Conservation (phyloP, 169 alveolate species). For the Perkinsus chesapeaki region DNA sequence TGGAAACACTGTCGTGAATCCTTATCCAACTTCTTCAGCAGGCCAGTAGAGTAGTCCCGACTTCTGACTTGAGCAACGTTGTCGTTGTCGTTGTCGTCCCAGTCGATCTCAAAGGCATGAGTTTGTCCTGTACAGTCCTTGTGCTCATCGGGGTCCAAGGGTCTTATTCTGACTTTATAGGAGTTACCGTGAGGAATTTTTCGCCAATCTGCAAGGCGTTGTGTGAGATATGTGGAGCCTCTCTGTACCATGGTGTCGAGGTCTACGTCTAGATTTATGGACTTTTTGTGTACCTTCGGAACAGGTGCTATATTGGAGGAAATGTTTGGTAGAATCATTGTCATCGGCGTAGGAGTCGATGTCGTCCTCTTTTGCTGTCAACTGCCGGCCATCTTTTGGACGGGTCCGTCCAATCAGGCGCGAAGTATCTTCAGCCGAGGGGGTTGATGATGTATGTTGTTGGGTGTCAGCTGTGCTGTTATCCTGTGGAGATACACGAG, state of each 20-base stretch:
- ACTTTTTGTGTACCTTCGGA: neutral
- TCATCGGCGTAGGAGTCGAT: neutral
- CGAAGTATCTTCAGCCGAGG: neutral
- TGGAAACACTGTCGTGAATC: neutral
- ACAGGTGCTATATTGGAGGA: neutral
- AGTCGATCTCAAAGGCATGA: neutral
- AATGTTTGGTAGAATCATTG: neutral
- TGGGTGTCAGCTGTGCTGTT: neutral
- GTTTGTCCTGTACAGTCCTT: neutral
- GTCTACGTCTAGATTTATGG: neutral
- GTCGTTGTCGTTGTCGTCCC: neutral
- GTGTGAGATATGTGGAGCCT: neutral
- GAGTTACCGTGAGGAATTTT: neutral
- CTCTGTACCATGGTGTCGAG: neutral
- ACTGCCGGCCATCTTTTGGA: neutral
- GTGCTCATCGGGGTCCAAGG: neutral
- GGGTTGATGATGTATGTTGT: neutral
- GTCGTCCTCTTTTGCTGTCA: neutral
- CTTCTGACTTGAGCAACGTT: neutral
- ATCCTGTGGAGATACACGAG: neutral
- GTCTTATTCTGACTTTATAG: neutral
- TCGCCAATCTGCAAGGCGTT: neutral
- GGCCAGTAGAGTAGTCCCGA: neutral
- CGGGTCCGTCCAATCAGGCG: neutral
- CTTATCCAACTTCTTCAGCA: neutral